Evolutionary conservation across 441 rosid species (phyloP).

Genomic region (Populus hybrid): DNA sequence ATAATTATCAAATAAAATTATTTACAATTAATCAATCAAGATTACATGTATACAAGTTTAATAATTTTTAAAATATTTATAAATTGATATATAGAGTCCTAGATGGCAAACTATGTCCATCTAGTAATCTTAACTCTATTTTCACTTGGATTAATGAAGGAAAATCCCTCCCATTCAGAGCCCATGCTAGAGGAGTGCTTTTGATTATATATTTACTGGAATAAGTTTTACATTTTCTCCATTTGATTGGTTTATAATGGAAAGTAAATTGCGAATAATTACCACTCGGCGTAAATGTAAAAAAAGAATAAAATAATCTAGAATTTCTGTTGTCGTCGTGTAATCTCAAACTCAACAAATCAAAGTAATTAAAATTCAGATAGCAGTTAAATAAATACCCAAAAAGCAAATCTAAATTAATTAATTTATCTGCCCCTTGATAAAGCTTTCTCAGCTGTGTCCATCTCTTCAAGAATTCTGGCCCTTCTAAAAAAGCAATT

Average conservation of each 20-base stretch:
- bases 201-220: too few species aligned
- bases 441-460: slow-evolving; percentile 83
- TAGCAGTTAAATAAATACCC: not conserved
- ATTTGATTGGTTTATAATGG: not conserved
- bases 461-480: slow-evolving; percentile 89
- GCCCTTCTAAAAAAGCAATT: slow-evolving; percentile 33
- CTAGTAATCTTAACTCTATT: too few species aligned
- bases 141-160: too few species aligned
- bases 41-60: too few species aligned
- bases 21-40: too few species aligned
- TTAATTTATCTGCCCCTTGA: slow-evolving; percentile 55
- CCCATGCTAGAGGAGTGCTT: too few species aligned
- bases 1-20: too few species aligned
- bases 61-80: too few species aligned
- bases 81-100: not conserved
- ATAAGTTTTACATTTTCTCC: not conserved
- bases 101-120: too few species aligned
- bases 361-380: not conserved
- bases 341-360: slow-evolving; percentile 12
- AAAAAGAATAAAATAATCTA: too few species aligned
- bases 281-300: not conserved
- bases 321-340: slow-evolving; percentile 8
- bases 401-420: not conserved
- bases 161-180: too few species aligned
- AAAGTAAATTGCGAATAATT: not conserved